These are phyloP conservation scores for Podospora sp. DNA, from an alignment of 495 filamentous ascomycete species.

Conservation along the genomic window DNA sequence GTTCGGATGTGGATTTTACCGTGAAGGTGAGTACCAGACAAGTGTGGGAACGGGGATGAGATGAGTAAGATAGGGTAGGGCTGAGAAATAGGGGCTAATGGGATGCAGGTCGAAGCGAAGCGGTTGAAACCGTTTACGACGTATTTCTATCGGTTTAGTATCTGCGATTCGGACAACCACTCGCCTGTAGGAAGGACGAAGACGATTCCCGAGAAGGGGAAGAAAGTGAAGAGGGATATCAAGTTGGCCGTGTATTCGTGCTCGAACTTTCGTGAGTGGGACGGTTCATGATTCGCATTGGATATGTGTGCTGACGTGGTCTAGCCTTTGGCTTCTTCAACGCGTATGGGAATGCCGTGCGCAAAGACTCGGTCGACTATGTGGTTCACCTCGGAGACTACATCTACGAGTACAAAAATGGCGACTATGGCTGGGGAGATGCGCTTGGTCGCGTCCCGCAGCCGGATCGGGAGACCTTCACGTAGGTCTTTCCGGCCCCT, in stretches of 20 bases:
- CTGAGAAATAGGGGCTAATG: slow-evolving; percentile 26
- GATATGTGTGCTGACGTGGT: slow-evolving; percentile 12
- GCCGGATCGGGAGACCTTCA: slow-evolving; percentile 55
- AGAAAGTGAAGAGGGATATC: slow-evolving; percentile 42
- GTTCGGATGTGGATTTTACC: slow-evolving; percentile 69
- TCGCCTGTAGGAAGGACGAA: slow-evolving; percentile 58
- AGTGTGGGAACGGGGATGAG: slow-evolving; percentile 26
- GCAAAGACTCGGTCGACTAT: slow-evolving; percentile 70
- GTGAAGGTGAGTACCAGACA: slow-evolving; percentile 47
- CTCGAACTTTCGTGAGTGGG: slow-evolving; percentile 55
- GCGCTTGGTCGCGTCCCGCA: slow-evolving; percentile 54
- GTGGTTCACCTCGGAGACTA: slow-evolving; percentile 69
- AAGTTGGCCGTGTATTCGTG: slow-evolving; percentile 61
- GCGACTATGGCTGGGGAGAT: slow-evolving; percentile 60
- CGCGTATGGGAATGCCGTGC: slow-evolving; percentile 64
- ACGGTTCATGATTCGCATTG: not conserved
- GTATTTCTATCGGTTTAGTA: slow-evolving; percentile 62
- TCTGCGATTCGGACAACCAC: slow-evolving; percentile 50
- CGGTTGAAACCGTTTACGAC: slow-evolving; percentile 61
- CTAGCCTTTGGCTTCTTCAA: slow-evolving; percentile 59
- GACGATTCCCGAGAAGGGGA: slow-evolving; percentile 50
- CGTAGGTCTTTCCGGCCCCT: no score
- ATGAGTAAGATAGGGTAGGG: slow-evolving; percentile 28
- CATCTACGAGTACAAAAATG: slow-evolving; percentile 65
- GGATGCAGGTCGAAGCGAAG: slow-evolving; percentile 54